These are phyloP conservation scores for Solanum hybrid DNA, from an alignment of 305 asterid genomes.

Conservation along the genomic window DNA sequence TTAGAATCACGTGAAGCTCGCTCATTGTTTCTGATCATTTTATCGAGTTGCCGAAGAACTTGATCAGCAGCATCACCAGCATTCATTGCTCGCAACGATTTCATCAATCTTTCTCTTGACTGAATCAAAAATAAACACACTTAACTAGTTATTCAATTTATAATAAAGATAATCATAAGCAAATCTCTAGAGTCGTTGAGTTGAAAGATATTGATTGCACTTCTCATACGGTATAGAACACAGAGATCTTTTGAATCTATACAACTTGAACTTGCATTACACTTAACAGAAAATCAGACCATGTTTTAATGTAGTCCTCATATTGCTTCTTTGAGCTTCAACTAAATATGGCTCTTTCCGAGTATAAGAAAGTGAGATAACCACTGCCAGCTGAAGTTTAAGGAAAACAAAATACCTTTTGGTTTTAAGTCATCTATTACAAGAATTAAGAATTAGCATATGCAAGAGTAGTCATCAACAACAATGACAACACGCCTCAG, in stretches of 20 bases:
- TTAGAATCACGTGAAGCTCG: constrained; percentile 78
- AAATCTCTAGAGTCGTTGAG: not conserved
- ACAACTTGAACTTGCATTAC: not conserved
- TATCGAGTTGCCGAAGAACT: constrained; percentile 79
- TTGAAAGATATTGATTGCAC: not conserved
- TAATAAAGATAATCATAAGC: not conserved
- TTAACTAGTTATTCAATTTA: not conserved
- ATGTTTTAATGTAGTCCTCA: not conserved
- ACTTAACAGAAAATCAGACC: not conserved
- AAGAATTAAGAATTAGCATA: not conserved
- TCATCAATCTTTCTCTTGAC: constrained; percentile 86
- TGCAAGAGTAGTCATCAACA: not conserved
- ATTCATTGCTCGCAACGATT: constrained; percentile 78
- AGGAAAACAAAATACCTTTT: not conserved
- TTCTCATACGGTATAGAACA: not conserved
- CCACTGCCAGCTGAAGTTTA: not conserved
- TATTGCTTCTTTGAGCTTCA: not conserved
- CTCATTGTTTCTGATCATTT: constrained; percentile 69
- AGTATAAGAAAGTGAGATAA: not conserved
- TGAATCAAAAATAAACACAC: constrained; percentile 17
- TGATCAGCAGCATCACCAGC: constrained; percentile 99
- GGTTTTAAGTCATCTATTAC: not conserved
- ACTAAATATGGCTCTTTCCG: not conserved
- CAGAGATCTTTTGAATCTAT: not conserved
- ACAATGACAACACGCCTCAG: not conserved